Conservation (phyloP, 2,329 filamentous ascomycete species). For the Calcarisporium arbuscula region DNA sequence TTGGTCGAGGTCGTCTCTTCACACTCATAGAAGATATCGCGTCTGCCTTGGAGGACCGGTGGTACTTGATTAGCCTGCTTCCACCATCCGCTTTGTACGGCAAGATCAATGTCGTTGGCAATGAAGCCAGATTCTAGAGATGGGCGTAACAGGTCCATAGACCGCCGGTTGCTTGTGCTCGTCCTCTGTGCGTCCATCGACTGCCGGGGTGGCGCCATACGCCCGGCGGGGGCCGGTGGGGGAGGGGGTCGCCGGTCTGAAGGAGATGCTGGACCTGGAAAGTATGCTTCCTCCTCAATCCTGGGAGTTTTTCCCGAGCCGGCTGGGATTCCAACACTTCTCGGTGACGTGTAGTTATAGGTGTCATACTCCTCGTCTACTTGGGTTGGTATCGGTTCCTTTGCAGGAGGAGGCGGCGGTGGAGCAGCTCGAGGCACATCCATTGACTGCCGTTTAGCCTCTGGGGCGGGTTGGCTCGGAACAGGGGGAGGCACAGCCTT, state of each 20-base stretch:
- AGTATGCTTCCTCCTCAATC: constrained; percentile 41
- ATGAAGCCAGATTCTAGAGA: constrained; percentile 77
- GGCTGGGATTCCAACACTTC: constrained; percentile 1
- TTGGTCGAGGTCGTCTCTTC: constrained; percentile 69
- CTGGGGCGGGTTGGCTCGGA: constrained; percentile 51
- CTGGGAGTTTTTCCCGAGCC: constrained; percentile 31
- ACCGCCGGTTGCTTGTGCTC: constrained; percentile 44
- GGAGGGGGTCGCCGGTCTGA: constrained; percentile 41
- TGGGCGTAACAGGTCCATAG: constrained; percentile 69
- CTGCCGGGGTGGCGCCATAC: constrained; percentile 19
- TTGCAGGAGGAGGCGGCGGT: constrained; percentile 30
- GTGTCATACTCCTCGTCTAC: constrained; percentile 62
- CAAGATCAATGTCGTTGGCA: constrained; percentile 80
- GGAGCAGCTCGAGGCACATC: constrained; percentile 67
- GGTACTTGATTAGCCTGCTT: constrained; percentile 71
- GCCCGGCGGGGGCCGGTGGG: constrained; percentile 25
- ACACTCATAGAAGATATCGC: constrained; percentile 75
- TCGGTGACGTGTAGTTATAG: constrained; percentile 32
- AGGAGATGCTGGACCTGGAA: constrained; percentile 42
- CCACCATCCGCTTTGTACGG: constrained; percentile 77
- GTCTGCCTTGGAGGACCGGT: constrained; percentile 73
- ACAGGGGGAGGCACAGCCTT: constrained; percentile 59
- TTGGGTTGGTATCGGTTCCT: constrained; percentile 24
- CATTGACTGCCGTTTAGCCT: constrained; percentile 53
- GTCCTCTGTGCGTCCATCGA: constrained; percentile 31